phyloP scores from a whole-genome alignment of 805 yeast species.

The Metschnikowia lachancei region DNA sequence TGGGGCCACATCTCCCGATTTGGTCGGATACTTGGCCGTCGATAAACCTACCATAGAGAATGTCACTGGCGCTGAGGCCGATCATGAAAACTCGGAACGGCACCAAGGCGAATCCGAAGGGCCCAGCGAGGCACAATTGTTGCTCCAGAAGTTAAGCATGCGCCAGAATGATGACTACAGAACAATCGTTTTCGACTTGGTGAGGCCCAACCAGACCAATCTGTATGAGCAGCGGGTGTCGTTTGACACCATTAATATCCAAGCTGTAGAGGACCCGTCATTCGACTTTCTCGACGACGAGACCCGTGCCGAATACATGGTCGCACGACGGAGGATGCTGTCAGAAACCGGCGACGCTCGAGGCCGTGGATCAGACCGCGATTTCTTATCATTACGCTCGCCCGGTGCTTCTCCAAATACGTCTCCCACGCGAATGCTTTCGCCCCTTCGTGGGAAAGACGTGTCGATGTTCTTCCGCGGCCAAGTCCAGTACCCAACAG shows the following conservation, averaged over 20 bases:
- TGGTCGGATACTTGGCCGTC: slow-evolving; percentile 9
- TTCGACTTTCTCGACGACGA: slow-evolving; percentile 22
- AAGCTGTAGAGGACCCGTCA: slow-evolving; percentile 25
- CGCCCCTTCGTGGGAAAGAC: slow-evolving; percentile 21
- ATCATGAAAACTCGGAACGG: neutral
- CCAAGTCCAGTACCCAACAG: slow-evolving; percentile 34
- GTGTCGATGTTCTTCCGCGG: slow-evolving; percentile 13
- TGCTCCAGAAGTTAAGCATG: slow-evolving; percentile 12
- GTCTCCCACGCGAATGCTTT: slow-evolving; percentile 21
- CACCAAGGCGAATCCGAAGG: neutral
- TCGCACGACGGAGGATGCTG: slow-evolving; percentile 18
- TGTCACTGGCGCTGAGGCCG: neutral
- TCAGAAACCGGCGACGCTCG: slow-evolving; percentile 11
- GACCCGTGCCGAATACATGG: slow-evolving; percentile 3
- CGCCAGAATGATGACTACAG: slow-evolving; percentile 19
- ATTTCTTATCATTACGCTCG: slow-evolving; percentile 7
- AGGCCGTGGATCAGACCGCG: slow-evolving; percentile 20
- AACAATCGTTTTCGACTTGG: slow-evolving; percentile 5
- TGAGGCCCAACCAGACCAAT: neutral
- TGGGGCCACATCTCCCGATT: slow-evolving; percentile 18
- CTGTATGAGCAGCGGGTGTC: slow-evolving; percentile 42
- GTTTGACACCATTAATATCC: slow-evolving; percentile 51
- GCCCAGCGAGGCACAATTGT: slow-evolving; percentile 6
- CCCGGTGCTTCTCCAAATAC: slow-evolving; percentile 20
- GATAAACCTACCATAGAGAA: neutral